Evolutionary conservation across 1,284 basidiomycete species (phyloP).

Genomic region (Austroboletus olivaceoglutinosus): DNA sequence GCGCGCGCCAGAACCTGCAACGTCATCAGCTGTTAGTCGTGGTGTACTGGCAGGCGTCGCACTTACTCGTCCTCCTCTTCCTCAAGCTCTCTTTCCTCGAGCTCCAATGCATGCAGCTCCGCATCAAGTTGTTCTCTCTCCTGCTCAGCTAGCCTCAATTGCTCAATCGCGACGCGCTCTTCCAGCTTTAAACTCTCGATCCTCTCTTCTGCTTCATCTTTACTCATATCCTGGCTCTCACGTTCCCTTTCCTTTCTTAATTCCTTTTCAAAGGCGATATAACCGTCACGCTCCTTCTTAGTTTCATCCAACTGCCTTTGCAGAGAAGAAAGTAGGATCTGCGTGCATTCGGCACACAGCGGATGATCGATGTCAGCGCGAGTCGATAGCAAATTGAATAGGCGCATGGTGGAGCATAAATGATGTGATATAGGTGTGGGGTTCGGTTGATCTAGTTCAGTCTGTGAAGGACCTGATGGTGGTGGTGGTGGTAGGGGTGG

Average conservation of each 20-base stretch:
- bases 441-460: slow-evolving; percentile 51
- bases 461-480: slow-evolving; percentile 30
- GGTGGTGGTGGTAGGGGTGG: slow-evolving; percentile 16
- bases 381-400: slow-evolving; percentile 79
- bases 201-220: slow-evolving; percentile 64
- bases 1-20: slow-evolving; percentile 79
- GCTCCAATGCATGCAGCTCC: slow-evolving; percentile 69
- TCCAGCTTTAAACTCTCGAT: slow-evolving; percentile 76
- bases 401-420: slow-evolving; percentile 65
- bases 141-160: slow-evolving; percentile 69
- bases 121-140: slow-evolving; percentile 74
- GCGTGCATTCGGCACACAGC: slow-evolving; percentile 92
- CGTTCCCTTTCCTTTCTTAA: slow-evolving; percentile 70
- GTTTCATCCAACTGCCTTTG: slow-evolving; percentile 86
- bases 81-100: slow-evolving; percentile 74
- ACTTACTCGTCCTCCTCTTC: slow-evolving; percentile 79
- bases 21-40: slow-evolving; percentile 4
- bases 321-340: slow-evolving; percentile 74
- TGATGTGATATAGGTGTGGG: slow-evolving; percentile 79
- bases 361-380: slow-evolving; percentile 91
- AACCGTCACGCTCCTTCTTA: slow-evolving; percentile 89
- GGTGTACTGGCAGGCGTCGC: neutral
- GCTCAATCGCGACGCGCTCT: slow-evolving; percentile 67
- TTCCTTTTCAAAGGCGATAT: slow-evolving; percentile 89
- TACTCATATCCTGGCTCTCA: slow-evolving; percentile 57